Evolutionary conservation across 345 rosid species (phyloP), one percentile per base, ranked within the genome.

Genomic region (Gossypium australe): DNA sequence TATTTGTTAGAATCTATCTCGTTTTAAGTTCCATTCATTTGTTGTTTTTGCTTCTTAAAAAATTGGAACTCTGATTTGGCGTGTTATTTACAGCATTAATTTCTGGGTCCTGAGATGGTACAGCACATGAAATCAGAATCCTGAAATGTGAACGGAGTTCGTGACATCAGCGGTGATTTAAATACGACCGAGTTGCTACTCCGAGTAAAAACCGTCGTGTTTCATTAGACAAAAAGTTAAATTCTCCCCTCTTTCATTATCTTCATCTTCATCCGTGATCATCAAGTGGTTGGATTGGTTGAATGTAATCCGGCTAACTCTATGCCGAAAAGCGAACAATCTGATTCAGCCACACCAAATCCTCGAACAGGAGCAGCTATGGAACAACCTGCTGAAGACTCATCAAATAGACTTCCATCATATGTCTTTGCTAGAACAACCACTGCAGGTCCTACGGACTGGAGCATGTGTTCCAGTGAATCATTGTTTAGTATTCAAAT

Each of bases 401-500:
- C 80, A 0, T 10, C 80, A 0, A 82, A 82, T 18, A 81, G 89
- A 81, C 85, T 92, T 11, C 97, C 97, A 9, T 80, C 94, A 60
- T 78, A 78, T 18, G 91, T 87, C 6, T 94, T 94, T 74, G 69
- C 78, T 8, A 85, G 88, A 72, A 85, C 72, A 18, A 78, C 79
- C 16, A 85, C 97, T 3, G 51, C 80, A 0, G 73, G 85, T 41
- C 90, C 85, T 5, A 77, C 38, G 75, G 97, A 91, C 52, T 94
- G 97, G 98, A 94, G 97, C 27, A 57, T 22, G 27, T 11, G 62
- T 22, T 57, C 62, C 10, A 57, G 10, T 3, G 62, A 57, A 67
- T 94, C 98, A 1, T 75, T 90, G 75, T 94, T 94, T 77, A 94
- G 98, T 70, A 87, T 94, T 48, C 92, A 85, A 0, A 87, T 82